Conservation (phyloP, 805 yeast species). For the Ogataea zsoltii region DNA sequence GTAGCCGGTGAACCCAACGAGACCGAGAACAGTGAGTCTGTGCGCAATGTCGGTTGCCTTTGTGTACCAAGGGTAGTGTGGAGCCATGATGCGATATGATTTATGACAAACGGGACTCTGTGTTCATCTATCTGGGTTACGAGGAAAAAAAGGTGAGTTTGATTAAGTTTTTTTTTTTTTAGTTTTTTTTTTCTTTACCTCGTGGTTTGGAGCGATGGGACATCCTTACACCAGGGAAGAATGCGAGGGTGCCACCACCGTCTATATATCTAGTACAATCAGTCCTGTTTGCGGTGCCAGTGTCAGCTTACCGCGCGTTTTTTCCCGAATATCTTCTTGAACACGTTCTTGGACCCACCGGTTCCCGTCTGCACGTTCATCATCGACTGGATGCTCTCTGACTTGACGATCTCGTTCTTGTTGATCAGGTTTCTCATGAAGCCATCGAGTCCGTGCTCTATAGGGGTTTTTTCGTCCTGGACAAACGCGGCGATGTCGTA, state of each 20-base stretch:
- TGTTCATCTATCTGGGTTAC: no score
- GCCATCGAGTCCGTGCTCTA: slow-evolving; percentile 14
- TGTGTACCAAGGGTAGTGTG: slow-evolving; percentile 72
- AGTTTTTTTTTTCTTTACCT: not conserved
- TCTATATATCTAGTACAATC: no score
- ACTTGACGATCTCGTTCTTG: slow-evolving; percentile 15
- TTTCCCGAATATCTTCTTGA: slow-evolving; percentile 27
- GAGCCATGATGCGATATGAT: slow-evolving; percentile 37
- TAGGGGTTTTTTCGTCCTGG: slow-evolving; percentile 4
- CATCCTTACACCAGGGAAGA: not conserved
- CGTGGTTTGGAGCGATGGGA: not conserved
- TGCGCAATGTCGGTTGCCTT: slow-evolving; percentile 71
- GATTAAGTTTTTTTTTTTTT: not conserved
- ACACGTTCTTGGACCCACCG: slow-evolving; percentile 16
- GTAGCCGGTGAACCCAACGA: slow-evolving; percentile 54
- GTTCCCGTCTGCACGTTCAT: slow-evolving; percentile 3
- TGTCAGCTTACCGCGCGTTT: not conserved
- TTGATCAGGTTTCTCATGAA: slow-evolving; percentile 14
- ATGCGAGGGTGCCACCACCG: no score
- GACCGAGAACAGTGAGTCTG: slow-evolving; percentile 67
- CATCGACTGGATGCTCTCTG: slow-evolving; percentile 23
- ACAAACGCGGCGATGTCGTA: slow-evolving; percentile 16
- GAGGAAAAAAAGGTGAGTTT: not conserved
- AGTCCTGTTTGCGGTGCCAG: no score
- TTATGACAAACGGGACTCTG: no score